Evolutionary conservation across 805 yeast genomes (phyloP).

Genomic region (Maudiozyma bulderi): DNA sequence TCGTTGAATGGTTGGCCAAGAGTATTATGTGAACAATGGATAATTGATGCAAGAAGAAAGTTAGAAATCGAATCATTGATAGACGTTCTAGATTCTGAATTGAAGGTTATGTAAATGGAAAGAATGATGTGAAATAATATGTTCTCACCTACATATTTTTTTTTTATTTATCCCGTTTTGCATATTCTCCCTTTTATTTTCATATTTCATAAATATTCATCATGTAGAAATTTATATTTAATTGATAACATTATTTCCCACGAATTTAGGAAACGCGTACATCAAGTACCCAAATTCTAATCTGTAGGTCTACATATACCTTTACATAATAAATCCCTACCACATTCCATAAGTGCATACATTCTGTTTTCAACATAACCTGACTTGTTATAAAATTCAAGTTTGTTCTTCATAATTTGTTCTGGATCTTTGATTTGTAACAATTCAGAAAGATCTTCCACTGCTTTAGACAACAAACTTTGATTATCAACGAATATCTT

Average conservation of each 20-base stretch:
- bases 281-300: neutral
- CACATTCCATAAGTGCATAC: slow-evolving; percentile 31
- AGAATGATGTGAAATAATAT: neutral
- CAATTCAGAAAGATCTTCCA: slow-evolving; percentile 57
- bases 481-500: slow-evolving; percentile 65
- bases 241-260: neutral
- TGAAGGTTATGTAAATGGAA: slow-evolving; percentile 35
- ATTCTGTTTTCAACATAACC: slow-evolving; percentile 30
- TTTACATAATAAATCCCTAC: slow-evolving; percentile 27
- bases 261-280: no score
- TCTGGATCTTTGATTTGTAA: slow-evolving; percentile 37
- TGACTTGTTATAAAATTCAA: slow-evolving; percentile 31
- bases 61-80: slow-evolving; percentile 78
- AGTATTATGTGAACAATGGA: slow-evolving; percentile 86
- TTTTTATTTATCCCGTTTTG: neutral
- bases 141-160: neutral
- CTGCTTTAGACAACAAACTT: slow-evolving; percentile 50
- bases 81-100: slow-evolving; percentile 56
- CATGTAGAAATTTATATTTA: neutral
- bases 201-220: neutral
- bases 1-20: slow-evolving; percentile 88
- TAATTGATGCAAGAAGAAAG: slow-evolving; percentile 78
- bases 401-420: slow-evolving; percentile 27
- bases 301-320: slow-evolving; percentile 22
- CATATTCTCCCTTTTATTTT: neutral